Base-by-base conservation (phyloP, 441 rosid genomes). In the Mallotus repandus region DNA sequence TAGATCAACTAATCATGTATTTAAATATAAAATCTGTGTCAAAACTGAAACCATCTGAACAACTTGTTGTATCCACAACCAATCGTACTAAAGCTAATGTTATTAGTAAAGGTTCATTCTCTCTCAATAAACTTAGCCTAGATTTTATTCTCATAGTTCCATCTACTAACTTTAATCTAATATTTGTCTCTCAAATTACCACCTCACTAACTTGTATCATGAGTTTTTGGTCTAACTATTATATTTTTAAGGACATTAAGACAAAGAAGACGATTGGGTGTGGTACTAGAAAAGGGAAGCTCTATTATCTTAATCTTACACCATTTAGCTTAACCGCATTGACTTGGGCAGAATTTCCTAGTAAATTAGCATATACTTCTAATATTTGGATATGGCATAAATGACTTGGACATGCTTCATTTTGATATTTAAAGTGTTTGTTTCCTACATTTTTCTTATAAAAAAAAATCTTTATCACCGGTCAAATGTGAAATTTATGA, bases 201-300 rank as follows among this genome's bases (percentile, higher is more conserved):
- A 2, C 0, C 1, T 13, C 14, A 15, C n/a, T 71, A 7, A 4
- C 64, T 45, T 76, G 55, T 64, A 2, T 38, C 4, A 32, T 76
- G 9, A 29, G 57, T 25, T 70, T 70, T 63, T 76, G 53, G 45
- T 55, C 21, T 15, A 2, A 69, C 14, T 11, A 18, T 56, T 69
- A 14, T 69, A 7, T 67, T 52, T 67, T 48, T 18, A 66, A 57
- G 62, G 63, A 69, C 13, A 48, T 61, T 45, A 19, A 45, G 52
- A 70, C 62, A 1, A n/a, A 22, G 14, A 49, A 12, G 67, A 76
- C 1, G 12, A 71, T 76, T 71, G 60, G 66, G 5, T 65, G 15
- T 64, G 59, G 46, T 57, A 50, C 15, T 57, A 76, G 19, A 57
- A 70, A 18, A 5, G 52, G 66, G 2, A 71, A 49, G 54, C 67